These are phyloP conservation scores for Diaporthe caulivora DNA, from an alignment of 2,329 filamentous ascomycete species.

Conservation along the genomic window DNA sequence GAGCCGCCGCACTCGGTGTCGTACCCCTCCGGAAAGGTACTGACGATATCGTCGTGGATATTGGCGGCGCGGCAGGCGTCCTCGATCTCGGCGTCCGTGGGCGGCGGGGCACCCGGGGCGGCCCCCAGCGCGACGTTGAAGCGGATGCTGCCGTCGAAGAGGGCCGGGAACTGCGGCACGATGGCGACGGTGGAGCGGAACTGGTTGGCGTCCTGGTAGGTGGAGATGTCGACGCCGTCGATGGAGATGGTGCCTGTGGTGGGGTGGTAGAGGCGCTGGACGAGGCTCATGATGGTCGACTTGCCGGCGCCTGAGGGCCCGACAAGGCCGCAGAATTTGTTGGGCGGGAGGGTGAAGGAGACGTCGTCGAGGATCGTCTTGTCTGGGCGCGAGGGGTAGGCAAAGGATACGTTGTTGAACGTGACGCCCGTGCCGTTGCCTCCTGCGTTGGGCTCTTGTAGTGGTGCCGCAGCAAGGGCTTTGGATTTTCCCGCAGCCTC, in stretches of 20 bases:
- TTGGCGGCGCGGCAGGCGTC: background rate
- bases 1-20: background rate
- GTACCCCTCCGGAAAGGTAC: background rate
- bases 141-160: slow-evolving; percentile 5
- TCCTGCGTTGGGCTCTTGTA: background rate
- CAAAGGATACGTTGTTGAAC: background rate
- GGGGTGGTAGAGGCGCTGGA: background rate
- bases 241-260: background rate
- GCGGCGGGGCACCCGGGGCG: background rate
- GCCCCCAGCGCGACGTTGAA: slow-evolving; percentile 4
- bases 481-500: background rate
- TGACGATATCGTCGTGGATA: background rate
- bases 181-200: background rate
- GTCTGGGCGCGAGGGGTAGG: slow-evolving; percentile 1
- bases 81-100: background rate
- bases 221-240: background rate
- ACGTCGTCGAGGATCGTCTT: background rate
- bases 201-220: background rate
- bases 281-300: background rate
- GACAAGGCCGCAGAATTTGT: slow-evolving; percentile 8
- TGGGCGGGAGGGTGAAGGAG: slow-evolving; percentile 1
- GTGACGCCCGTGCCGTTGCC: background rate
- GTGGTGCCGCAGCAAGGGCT: background rate
- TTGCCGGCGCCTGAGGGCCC: slow-evolving; percentile 5
- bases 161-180: background rate